Evolutionary conservation across 1,284 basidiomycete species (phyloP).

Genomic region (Stygiomarasmius scandens): DNA sequence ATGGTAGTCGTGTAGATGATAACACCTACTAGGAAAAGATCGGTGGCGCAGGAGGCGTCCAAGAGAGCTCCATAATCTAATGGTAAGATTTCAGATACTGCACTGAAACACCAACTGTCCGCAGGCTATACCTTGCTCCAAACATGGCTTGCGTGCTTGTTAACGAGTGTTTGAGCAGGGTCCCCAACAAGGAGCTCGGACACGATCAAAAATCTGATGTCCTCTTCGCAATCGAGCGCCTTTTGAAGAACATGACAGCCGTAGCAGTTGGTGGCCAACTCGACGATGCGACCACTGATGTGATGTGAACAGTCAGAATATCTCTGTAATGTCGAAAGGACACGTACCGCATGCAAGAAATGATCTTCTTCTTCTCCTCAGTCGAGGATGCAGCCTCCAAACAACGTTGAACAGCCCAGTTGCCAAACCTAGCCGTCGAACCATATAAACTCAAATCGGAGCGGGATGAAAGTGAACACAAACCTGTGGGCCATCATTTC

Average conservation of each 20-base stretch:
- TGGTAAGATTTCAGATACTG: constrained; percentile 1
- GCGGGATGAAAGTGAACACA: constrained; percentile 16
- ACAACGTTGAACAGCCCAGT: constrained; percentile 85
- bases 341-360: constrained; percentile 74
- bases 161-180: constrained; percentile 79
- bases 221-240: constrained; percentile 85
- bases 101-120: not conserved
- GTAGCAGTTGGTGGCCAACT: constrained; percentile 83
- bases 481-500: constrained; percentile 89
- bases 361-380: constrained; percentile 78
- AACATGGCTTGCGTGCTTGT: constrained; percentile 85
- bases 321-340: not conserved
- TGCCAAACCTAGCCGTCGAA: constrained; percentile 63
- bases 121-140: constrained; percentile 72
- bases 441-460: constrained; percentile 6
- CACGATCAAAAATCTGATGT: constrained; percentile 76
- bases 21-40: constrained; percentile 76
- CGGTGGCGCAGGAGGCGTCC: constrained; percentile 80
- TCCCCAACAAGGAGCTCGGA: constrained; percentile 79
- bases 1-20: constrained; percentile 1
- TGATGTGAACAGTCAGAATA: not conserved
- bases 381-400: constrained; percentile 71
- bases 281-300: constrained; percentile 73
- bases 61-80: constrained; percentile 82
- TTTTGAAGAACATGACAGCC: constrained; percentile 86